phyloP scores from a whole-genome alignment of 306 rosid species.

The Cajanus cajan region DNA sequence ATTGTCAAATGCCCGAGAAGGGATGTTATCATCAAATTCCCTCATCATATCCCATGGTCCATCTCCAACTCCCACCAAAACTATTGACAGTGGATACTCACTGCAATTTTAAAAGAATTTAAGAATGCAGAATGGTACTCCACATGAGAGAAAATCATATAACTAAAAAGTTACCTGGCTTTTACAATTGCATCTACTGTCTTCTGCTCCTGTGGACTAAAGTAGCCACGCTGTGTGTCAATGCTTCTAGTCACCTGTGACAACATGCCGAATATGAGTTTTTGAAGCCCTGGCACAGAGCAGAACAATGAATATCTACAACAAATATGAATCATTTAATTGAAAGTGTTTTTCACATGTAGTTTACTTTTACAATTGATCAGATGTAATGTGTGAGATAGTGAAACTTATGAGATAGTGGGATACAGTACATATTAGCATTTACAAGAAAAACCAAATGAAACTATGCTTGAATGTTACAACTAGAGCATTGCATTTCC shows the following conservation, averaged over 20 bases:
- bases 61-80: slow-evolving; percentile 86
- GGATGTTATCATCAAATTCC: slow-evolving; percentile 79
- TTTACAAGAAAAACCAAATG: slow-evolving; percentile 22
- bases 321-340: neutral
- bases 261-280: slow-evolving; percentile 22
- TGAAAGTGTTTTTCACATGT: neutral
- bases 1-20: slow-evolving; percentile 74
- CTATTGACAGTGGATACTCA: slow-evolving; percentile 71
- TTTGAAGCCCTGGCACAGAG: neutral
- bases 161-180: slow-evolving; percentile 57
- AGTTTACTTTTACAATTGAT: neutral
- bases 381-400: neutral
- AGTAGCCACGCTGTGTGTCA: slow-evolving; percentile 58
- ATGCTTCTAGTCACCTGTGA: slow-evolving; percentile 74
- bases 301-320: slow-evolving; percentile 2
- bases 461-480: neutral
- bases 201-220: slow-evolving; percentile 71
- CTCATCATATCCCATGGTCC: slow-evolving; percentile 91
- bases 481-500: slow-evolving; percentile 10
- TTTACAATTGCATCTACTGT: slow-evolving; percentile 73
- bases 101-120: slow-evolving; percentile 43
- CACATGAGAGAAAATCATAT: neutral
- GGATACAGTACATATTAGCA: neutral
- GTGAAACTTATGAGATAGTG: neutral
- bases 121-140: slow-evolving; percentile 32